Percentiles rank a stretch among this genome's conserved stretches.
Evolutionary conservation across 306 rosid species (phyloP).

Genomic region (Neltuma alba): DNA sequence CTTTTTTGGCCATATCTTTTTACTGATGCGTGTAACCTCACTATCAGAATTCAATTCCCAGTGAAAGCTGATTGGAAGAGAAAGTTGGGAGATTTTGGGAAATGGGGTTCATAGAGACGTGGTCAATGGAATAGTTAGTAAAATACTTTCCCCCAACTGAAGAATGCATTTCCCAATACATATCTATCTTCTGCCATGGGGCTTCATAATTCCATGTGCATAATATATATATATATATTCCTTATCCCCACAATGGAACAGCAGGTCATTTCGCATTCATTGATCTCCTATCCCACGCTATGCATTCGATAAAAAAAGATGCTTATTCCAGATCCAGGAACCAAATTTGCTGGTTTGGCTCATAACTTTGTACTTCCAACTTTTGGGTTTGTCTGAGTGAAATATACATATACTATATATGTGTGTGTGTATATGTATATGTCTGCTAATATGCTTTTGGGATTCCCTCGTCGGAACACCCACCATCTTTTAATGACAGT

Average conservation of each 20-base stretch:
- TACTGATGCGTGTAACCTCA: slow-evolving; percentile 32
- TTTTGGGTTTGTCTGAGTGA: slow-evolving; percentile 18
- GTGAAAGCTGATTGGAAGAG: slow-evolving; percentile 43
- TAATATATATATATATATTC: slow-evolving; percentile 1
- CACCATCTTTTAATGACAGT: slow-evolving; percentile 24
- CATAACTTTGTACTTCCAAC: slow-evolving; percentile 28
- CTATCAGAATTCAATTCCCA: slow-evolving; percentile 56
- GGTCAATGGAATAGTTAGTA: slow-evolving; percentile 41
- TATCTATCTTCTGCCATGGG: slow-evolving; percentile 24
- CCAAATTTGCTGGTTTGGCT: slow-evolving; percentile 37
- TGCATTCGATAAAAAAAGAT: slow-evolving; percentile 35
- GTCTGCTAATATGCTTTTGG: slow-evolving; percentile 24
- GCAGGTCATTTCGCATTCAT: slow-evolving; percentile 44
- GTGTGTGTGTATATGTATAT: not conserved
- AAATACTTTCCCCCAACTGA: slow-evolving; percentile 23
- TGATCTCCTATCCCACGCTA: slow-evolving; percentile 8
- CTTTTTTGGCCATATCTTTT: not conserved
- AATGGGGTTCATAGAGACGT: slow-evolving; percentile 6
- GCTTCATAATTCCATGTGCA: slow-evolving; percentile 43
- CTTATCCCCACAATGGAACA: slow-evolving; percentile 35
- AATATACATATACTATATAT: not conserved
- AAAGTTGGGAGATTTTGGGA: slow-evolving; percentile 49
- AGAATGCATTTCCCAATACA: slow-evolving; percentile 53
- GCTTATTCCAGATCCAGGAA: slow-evolving; percentile 39
- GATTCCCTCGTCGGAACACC: slow-evolving; percentile 30